Evolutionary conservation across 345 rosid genomes (phyloP).

Genomic region (Stellera chamaejasme): DNA sequence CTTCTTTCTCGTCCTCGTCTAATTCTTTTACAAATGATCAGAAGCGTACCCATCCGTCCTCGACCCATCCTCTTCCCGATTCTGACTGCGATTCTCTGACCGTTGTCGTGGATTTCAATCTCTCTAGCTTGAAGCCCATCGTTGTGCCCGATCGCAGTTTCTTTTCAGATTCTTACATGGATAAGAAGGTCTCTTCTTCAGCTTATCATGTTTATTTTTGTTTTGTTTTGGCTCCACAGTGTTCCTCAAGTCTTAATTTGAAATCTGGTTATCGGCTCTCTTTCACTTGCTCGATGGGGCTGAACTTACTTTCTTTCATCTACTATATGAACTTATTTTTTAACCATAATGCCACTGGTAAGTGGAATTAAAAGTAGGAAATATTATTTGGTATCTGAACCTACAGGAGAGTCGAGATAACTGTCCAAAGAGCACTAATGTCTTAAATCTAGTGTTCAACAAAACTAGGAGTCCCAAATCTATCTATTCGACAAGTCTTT

Average conservation of each 20-base stretch:
- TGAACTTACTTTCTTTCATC: too few species aligned
- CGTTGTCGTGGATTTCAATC: slow-evolving; percentile 41
- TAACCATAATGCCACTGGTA: too few species aligned
- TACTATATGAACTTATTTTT: too few species aligned
- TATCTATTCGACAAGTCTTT: neutral
- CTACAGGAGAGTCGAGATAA: too few species aligned
- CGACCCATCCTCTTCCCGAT: too few species aligned
- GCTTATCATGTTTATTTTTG: slow-evolving; percentile 7
- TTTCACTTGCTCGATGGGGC: too few species aligned
- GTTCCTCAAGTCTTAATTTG: neutral
- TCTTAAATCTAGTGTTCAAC: too few species aligned
- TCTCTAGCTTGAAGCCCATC: slow-evolving; percentile 35
- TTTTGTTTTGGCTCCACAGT: neutral
- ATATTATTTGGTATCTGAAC: too few species aligned
- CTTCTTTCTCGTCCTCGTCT: slow-evolving; percentile 1
- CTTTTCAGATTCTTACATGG: slow-evolving; percentile 39
- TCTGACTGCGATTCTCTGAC: neutral
- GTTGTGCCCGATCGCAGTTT: slow-evolving; percentile 50
- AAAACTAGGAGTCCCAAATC: neutral
- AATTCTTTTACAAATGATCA: too few species aligned
- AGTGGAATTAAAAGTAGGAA: too few species aligned
- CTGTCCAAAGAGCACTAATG: too few species aligned
- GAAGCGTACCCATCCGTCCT: too few species aligned
- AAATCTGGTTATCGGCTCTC: neutral
- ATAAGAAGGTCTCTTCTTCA: slow-evolving; percentile 54